Evolutionary conservation across 1,139 yeast genomes (phyloP).

Genomic region (Candida pseudocylindracea): DNA sequence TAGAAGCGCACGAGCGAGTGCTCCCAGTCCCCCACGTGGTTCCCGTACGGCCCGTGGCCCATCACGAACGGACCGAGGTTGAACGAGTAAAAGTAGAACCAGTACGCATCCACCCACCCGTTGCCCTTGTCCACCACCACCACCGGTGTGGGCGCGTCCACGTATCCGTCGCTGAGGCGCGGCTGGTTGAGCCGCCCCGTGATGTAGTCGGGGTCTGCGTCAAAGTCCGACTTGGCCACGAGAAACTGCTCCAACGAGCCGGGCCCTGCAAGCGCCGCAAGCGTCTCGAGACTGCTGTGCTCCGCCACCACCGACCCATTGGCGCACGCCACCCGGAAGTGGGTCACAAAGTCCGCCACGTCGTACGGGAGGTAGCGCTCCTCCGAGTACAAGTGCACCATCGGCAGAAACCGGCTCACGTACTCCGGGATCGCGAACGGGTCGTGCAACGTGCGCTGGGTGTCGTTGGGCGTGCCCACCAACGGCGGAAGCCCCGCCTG

Average conservation of each 20-base stretch:
- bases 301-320: conserved; percentile 23
- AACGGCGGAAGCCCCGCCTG: conserved; percentile 11
- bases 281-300: too few species aligned
- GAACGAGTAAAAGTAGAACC: conserved; percentile 92
- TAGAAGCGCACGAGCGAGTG: conserved; percentile 74
- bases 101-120: conserved; percentile 82
- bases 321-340: conserved; percentile 26
- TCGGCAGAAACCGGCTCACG: conserved; percentile 52
- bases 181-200: conserved; percentile 56
- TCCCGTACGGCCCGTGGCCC: conserved; percentile 96
- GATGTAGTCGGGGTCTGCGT: conserved; percentile 64
- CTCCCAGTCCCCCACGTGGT: conserved; percentile 97
- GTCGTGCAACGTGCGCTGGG: conserved; percentile 13
- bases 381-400: conserved; percentile 74
- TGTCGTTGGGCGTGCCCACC: conserved; percentile 9
- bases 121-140: conserved; percentile 82
- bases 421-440: conserved; percentile 53
- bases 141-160: conserved; percentile 63
- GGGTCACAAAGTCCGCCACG: conserved; percentile 39
- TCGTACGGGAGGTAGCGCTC: conserved; percentile 78
- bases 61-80: conserved; percentile 91
- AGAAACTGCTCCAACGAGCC: conserved; percentile 19
- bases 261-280: neutral
- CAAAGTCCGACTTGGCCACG: conserved; percentile 52
- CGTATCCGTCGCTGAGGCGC: conserved; percentile 44